Conservation (phyloP, 1,284 basidiomycete genomes). For the Apiotrichum montevideense region DNA sequence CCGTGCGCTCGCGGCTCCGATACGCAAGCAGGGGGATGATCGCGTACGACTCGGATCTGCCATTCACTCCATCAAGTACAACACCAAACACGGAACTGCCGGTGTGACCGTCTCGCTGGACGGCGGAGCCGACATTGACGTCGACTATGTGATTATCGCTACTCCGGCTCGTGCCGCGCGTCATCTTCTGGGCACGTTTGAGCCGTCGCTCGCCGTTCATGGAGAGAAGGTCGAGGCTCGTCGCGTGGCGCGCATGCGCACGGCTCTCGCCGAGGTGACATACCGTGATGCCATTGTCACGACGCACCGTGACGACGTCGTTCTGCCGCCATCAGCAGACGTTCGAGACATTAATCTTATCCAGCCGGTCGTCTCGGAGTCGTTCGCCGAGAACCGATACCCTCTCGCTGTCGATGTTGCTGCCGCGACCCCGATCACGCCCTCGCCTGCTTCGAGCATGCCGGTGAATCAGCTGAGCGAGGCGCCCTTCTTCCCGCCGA, state of each 20-base stretch:
- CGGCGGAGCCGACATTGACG: slow-evolving; percentile 33
- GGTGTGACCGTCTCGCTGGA: slow-evolving; percentile 5
- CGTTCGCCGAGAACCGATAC: no score
- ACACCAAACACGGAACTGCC: slow-evolving; percentile 8
- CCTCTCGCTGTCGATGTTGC: no score
- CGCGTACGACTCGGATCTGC: slow-evolving; percentile 21
- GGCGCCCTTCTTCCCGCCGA: slow-evolving; percentile 28
- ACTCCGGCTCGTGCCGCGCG: slow-evolving; percentile 62
- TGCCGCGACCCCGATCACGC: background rate
- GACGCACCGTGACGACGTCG: slow-evolving; percentile 59
- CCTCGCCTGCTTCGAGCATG: background rate
- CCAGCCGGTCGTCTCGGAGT: slow-evolving; percentile 14
- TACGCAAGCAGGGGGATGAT: slow-evolving; percentile 21
- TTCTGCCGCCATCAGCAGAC: slow-evolving; percentile 56
- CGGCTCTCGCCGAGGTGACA: slow-evolving; percentile 30
- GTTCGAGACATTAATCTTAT: slow-evolving; percentile 62
- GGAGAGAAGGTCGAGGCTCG: slow-evolving; percentile 16
- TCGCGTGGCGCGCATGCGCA: slow-evolving; percentile 25
- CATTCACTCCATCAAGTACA: slow-evolving; percentile 19
- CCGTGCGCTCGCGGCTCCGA: slow-evolving; percentile 15
- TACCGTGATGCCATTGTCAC: slow-evolving; percentile 55
- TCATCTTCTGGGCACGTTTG: slow-evolving; percentile 31
- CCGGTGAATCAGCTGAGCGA: background rate
- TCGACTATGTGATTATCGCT: slow-evolving; percentile 62
- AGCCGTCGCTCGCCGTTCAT: slow-evolving; percentile 14